phyloP scores from a whole-genome alignment of 2,329 filamentous ascomycete genomes.

The Purpureocillium lavendulum region DNA sequence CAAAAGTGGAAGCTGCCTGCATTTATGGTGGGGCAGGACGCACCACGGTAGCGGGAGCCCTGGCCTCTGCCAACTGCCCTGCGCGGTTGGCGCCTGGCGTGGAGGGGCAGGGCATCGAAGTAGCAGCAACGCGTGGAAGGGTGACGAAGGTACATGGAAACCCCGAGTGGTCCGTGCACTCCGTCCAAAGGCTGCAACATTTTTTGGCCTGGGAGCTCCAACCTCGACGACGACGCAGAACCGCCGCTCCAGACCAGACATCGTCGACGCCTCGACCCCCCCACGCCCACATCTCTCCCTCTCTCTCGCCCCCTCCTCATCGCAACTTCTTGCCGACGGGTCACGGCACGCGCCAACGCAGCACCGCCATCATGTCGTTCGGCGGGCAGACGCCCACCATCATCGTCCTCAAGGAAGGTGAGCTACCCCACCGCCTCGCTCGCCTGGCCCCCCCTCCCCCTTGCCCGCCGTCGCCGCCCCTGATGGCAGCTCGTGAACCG shows the following conservation, averaged over 20 bases:
- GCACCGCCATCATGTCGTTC: constrained; percentile 67
- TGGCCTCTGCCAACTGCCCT: no score
- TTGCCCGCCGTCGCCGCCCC: no score
- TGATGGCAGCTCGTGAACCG: no score
- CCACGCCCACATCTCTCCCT: background rate
- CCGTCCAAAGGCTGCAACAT: constrained; percentile 5
- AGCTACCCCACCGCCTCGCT: constrained; percentile 32
- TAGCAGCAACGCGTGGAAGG: no score
- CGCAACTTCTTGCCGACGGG: background rate
- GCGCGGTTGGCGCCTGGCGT: no score
- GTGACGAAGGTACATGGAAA: no score
- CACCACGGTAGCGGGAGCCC: no score
- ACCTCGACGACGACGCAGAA: background rate
- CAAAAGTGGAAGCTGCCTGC: no score
- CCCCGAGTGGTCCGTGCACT: no score
- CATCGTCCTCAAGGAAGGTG: constrained; percentile 96
- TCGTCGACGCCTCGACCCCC: background rate
- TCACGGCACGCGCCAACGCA: background rate
- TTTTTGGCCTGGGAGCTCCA: constrained; percentile 6
- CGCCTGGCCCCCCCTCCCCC: background rate
- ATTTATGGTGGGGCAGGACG: no score
- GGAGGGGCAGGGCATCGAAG: no score
- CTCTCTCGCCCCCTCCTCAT: background rate
- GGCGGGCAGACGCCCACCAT: constrained; percentile 96
- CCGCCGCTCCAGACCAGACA: background rate